Evolutionary conservation across 805 yeast species (phyloP).

Genomic region (Candida boidinii): DNA sequence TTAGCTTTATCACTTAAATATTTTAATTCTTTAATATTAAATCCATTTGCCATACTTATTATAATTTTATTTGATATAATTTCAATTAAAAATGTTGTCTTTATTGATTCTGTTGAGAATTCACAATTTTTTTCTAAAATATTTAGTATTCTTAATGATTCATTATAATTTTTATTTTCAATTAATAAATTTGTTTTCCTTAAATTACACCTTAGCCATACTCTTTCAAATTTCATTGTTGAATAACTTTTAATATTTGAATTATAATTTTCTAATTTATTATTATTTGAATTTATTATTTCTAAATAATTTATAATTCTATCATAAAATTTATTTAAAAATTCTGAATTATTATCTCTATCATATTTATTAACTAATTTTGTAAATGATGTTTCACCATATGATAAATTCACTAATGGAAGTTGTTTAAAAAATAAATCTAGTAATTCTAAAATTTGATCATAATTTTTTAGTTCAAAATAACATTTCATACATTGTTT

Average conservation of each 20-base stretch:
- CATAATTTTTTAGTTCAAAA: constrained; percentile 10
- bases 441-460: constrained; percentile 7
- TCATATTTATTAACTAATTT: constrained; percentile 22
- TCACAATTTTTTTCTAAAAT: constrained; percentile 30
- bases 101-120: constrained; percentile 33
- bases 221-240: no score
- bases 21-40: constrained; percentile 27
- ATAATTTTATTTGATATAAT: constrained; percentile 60
- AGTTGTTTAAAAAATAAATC: constrained; percentile 14
- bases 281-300: constrained; percentile 8
- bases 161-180: constrained; percentile 17
- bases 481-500: constrained; percentile 25
- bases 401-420: constrained; percentile 9
- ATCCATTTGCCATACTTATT: constrained; percentile 32
- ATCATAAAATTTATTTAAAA: constrained; percentile 15
- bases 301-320: constrained; percentile 11
- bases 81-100: constrained; percentile 46
- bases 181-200: constrained; percentile 32
- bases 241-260: no score
- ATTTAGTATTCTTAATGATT: constrained; percentile 27
- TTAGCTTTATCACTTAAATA: constrained; percentile 40
- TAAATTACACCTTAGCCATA: constrained; percentile 40
- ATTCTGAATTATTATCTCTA: constrained; percentile 5
- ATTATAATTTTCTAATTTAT: no score
- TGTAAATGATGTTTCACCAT: constrained; percentile 22